Percentiles rank a stretch among this genome's conserved stretches.
phyloP scores from a whole-genome alignment of 768 basidiomycete species.

The Boletus pseudo-olivaceus region DNA sequence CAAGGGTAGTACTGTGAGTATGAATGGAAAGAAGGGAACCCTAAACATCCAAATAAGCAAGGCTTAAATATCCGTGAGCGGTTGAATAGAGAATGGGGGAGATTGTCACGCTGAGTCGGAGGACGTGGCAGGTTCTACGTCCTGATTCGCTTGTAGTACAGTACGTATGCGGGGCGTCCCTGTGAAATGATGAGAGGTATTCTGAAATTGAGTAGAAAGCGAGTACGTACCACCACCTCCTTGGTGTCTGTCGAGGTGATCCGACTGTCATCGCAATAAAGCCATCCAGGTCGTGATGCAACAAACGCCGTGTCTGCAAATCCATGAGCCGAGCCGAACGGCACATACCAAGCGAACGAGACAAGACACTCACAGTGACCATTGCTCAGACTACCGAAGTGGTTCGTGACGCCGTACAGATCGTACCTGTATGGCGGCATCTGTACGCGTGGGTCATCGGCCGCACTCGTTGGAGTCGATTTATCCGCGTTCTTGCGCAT shows the following conservation, averaged over 20 bases:
- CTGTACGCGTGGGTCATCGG: constrained; percentile 77
- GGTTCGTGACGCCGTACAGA: constrained; percentile 93
- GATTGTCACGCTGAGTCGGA: not conserved
- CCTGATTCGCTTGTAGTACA: constrained; percentile 70
- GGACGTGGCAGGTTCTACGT: constrained; percentile 10
- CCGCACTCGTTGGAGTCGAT: constrained; percentile 18
- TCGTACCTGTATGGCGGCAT: constrained; percentile 92
- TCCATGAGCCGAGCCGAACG: not conserved
- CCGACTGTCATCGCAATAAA: constrained; percentile 92
- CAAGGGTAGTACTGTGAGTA: constrained; percentile 16
- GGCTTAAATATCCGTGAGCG: constrained; percentile 18
- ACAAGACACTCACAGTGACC: constrained; percentile 79
- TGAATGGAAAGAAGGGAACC: not conserved
- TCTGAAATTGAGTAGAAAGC: not conserved
- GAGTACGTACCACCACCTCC: constrained; percentile 73
- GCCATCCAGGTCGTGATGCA: constrained; percentile 83
- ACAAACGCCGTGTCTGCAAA: constrained; percentile 86
- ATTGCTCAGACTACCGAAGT: constrained; percentile 89
- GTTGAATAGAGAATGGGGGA: not conserved
- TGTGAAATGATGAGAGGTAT: constrained; percentile 35
- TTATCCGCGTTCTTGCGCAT: constrained; percentile 49
- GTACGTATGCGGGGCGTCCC: constrained; percentile 68
- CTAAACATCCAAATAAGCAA: constrained; percentile 28
- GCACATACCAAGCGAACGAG: not conserved
- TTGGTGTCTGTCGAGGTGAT: constrained; percentile 68